Evolutionary conservation across 495 filamentous ascomycete species (phyloP), one percentile per base, ranked within the genome.

Genomic region (Xylaria longipes): DNA sequence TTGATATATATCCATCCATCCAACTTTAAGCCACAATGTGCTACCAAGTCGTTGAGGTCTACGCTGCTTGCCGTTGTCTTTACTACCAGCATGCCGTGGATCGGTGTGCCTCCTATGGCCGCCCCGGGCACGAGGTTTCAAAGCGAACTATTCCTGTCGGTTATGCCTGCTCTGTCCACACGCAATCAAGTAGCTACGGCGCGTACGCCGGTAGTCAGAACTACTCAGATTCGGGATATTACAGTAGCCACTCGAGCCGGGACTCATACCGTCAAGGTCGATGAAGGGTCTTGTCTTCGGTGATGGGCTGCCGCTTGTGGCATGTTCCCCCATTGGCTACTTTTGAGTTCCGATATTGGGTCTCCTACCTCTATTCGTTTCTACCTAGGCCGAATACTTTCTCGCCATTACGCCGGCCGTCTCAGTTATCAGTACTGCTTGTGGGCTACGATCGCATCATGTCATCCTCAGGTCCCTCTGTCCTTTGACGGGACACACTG

Each of bases 51-150:
- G 82, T 92, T 76, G 92, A 94, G 75, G 89, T 89, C 57, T 95
- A 91, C 81, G 89, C 93, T 5, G 93, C 89, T 69, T 95, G 93
- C 87, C 86, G 88, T 71, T 95, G 93, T 78, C 84, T 94, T 74
- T 95, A 95, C 84, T 92, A 92, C 84, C 85, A 89, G 67, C 93
- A 95, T 80, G 88, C 90, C 22, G 84, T 94, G 71, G 93, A 95
- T 72, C 91, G 91, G 67, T 95, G 93, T 77, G 77, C 87, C 31
- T 85, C 89, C 33, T 91, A 91, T 75, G 90, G 91, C 58, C 92
- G 91, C 67, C 86, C 88, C 65, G 91, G 92, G 43, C 94, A 97
- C 75, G 65, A 74, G 9, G 82, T 94, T 70, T 88, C 93, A 70
- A 92, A 93, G 78, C 91, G 89, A 75, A 89, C 87, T 9, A 88